Conservation (phyloP, 768 basidiomycete species). For the Mycena vulgaris region DNA sequence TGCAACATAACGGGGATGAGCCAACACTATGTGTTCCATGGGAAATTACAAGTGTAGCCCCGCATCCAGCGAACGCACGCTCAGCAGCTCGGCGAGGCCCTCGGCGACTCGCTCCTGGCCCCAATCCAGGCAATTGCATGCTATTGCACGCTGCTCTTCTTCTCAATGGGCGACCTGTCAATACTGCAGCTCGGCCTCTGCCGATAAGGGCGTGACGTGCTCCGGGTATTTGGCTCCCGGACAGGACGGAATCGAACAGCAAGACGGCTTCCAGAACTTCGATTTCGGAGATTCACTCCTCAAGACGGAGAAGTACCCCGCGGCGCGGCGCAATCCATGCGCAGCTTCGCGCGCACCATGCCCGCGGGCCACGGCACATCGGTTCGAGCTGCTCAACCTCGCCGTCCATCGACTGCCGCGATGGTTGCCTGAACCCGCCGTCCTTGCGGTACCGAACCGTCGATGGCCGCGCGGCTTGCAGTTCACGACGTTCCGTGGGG, state of each 20-base stretch:
- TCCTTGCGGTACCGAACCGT: too few relatives aligned
- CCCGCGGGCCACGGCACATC: neutral
- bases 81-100: neutral
- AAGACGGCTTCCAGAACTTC: neutral
- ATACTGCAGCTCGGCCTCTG: neutral
- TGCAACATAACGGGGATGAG: neutral
- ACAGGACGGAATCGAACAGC: neutral
- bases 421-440: neutral
- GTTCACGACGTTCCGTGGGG: neutral
- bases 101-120: neutral
- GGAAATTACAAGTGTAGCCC: conserved; percentile 5
- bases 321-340: neutral
- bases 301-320: conserved; percentile 4
- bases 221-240: neutral
- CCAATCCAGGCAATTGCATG: neutral
- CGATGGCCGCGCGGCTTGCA: neutral
- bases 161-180: neutral
- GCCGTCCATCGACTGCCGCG: neutral
- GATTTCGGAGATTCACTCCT: conserved; percentile 7
- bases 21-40: neutral
- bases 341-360: neutral
- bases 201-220: neutral
- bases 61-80: too few relatives aligned
- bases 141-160: conserved; percentile 11
- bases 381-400: neutral